Evolutionary conservation across 805 yeast species (phyloP), one percentile per base, ranked within the genome.

Genomic region (Yarrowia alimentaria): DNA sequence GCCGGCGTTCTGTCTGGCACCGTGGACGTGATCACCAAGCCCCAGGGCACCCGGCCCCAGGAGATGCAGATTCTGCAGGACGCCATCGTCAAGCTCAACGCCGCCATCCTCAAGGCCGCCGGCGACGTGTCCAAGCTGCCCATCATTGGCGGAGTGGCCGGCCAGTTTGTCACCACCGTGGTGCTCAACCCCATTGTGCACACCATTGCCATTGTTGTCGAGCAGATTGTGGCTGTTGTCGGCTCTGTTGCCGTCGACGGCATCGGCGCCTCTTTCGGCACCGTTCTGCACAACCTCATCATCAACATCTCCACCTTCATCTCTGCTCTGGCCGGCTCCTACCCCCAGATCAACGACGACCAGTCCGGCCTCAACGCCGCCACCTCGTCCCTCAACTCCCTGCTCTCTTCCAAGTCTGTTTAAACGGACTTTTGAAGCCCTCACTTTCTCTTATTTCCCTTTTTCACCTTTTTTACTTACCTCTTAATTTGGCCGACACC

Each of bases 1-100:
- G 43, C 43, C n/a, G 30, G 43, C 11, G 43, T 37, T 5, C 43
- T 37, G 11, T 12, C 30, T 7, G 22, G 30, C 16, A 37, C 43
- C 16, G 25, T 37, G 20, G 8, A 5, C 16, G 43, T 37, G 30
- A 37, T 37, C 30, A 37, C 43, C 43, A 37, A 37, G 43, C 43
- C 43, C 30, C 43, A 37, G 43, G 43, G 43, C 6, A 37, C 43
- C 22, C 43, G 43, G 5, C 43, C 43, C 21, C 43, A 37, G 43
- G 30, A 24, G 22, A 37, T 37, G 30, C 43, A 37, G 30, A n/a
- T 37, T 9, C 11, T 37, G n/a, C 30, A 37, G 43, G 30, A 17
- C 3, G 43, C 43, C 30, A 37, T 37, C 21, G 6, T 12, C 30
- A 37, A 37, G 43, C 30, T 37, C 17, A 37, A 37, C 16, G 30